Conservation (phyloP, 2,329 filamentous ascomycete species). For the Aureobasidium sp. region DNA sequence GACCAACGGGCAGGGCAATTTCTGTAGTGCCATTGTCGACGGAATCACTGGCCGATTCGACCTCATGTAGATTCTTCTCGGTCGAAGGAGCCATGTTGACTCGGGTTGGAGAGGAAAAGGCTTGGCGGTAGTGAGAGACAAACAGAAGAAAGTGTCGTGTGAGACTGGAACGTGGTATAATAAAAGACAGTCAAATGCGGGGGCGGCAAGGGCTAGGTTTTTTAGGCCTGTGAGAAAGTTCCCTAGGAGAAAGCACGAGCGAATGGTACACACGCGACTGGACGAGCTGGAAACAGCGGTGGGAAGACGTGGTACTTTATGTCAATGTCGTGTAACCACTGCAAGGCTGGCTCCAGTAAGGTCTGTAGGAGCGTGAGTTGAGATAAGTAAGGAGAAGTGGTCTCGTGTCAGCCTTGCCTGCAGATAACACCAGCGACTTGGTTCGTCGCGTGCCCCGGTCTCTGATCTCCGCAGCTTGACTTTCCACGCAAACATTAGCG, state of each 20-base stretch:
- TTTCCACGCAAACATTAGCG: background rate
- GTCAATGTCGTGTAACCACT: conserved; percentile 5
- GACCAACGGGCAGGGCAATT: conserved; percentile 32
- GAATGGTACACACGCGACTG: background rate
- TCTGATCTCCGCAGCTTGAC: background rate
- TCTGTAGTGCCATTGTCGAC: conserved; percentile 10
- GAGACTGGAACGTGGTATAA: conserved; percentile 5
- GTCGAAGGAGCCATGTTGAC: conserved; percentile 13
- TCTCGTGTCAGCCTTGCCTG: conserved; percentile 9
- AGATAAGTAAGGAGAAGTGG: conserved; percentile 7
- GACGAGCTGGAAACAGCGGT: background rate
- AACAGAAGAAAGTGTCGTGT: conserved; percentile 2
- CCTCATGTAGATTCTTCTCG: conserved; percentile 16
- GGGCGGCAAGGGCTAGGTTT: conserved; percentile 7
- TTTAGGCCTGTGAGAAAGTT: background rate
- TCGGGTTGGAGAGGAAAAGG: background rate
- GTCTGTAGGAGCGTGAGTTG: background rate
- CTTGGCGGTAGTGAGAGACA: background rate
- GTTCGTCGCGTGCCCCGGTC: background rate
- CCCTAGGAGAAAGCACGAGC: background rate
- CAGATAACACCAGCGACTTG: conserved; percentile 2
- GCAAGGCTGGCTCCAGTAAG: background rate
- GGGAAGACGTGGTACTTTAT: conserved; percentile 5
- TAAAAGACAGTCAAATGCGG: conserved; percentile 6
- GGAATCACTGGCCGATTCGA: conserved; percentile 12